A percentile compares a stretch with the other conserved stretches of the same genome.
Conservation (phyloP, 345 rosid genomes). For the Lumnitzera littorea region DNA sequence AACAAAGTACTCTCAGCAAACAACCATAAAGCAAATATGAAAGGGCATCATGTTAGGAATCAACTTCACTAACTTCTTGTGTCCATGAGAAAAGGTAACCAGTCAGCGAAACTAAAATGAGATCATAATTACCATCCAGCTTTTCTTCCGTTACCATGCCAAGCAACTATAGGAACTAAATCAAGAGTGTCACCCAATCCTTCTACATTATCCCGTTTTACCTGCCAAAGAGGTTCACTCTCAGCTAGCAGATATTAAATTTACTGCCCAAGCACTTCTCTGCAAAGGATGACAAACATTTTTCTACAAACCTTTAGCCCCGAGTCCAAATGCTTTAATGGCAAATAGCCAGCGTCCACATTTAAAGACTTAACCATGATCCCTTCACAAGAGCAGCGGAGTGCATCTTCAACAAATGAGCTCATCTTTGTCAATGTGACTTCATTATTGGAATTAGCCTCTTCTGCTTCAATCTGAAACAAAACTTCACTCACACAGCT, state of each 20-base stretch:
- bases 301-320: conserved; percentile 70
- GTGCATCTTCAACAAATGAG: conserved; percentile 64
- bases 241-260: not conserved
- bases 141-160: conserved; percentile 95
- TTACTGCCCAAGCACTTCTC: not conserved
- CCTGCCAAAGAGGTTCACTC: conserved; percentile 32
- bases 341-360: conserved; percentile 61
- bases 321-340: conserved; percentile 74
- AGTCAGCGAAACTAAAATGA: not conserved
- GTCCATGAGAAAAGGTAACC: no score
- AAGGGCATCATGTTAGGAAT: no score
- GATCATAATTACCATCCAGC: conserved; percentile 66
- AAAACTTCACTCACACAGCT: conserved; percentile 7
- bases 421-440: conserved; percentile 36
- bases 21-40: no score
- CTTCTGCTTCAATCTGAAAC: conserved; percentile 52
- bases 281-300: not conserved
- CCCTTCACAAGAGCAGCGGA: conserved; percentile 73
- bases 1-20: no score
- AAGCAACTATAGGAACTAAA: conserved; percentile 90
- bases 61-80: no score
- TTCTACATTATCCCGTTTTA: conserved; percentile 83
- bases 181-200: conserved; percentile 78
- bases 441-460: conserved; percentile 38
- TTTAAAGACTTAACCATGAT: conserved; percentile 76